Base-by-base conservation (phyloP, 2,329 filamentous ascomycete species). In the Tolypocladium amazonense region DNA sequence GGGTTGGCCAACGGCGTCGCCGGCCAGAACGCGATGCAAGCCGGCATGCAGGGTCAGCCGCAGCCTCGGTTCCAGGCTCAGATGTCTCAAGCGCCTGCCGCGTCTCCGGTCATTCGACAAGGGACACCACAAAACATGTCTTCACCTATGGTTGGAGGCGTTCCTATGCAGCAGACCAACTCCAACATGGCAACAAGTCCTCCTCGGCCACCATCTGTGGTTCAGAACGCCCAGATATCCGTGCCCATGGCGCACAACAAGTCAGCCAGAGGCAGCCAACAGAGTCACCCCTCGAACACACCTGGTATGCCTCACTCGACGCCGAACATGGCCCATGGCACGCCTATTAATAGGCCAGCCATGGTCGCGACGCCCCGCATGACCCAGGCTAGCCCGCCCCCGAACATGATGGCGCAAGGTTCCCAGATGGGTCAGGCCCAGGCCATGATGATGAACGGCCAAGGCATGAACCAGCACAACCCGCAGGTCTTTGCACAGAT, bases 181-280 rank as follows among this genome's bases (percentile, higher is more conserved):
- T 88, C 87, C 1, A 87, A 81, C 65, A 86, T 89, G 79, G 86
- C 85, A 25, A 84, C 79, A 57, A 90, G 87, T 66, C 88, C 88
- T 33, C 77, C 85, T 23, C 79, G 87, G 53, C 86, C 88, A 20
- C 76, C 86, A 0, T 89, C 87, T 20, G 85, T 86, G 6, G 83
- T 85, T 4, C 85, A 86, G 62, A 82, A 79, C 58, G 80, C 73
- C 2, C 76, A 80, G 0, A 85, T 86, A 78, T 77, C 79, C 8
- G 83, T 78, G 0, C 81, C 84, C 4, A 85, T 86, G 79, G 74
- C 83, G 0, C 80, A 83, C 65, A 81, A 77, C 64, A 88, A 87
- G 84, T 85, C 82, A 59, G 78, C 82, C 25, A 80, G 84, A 62
- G 82, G 83, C 60, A 88, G 85, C 66, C 85, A 88, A 66, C 85